Evolutionary conservation across 2,329 filamentous ascomycete genomes (phyloP).

Genomic region (Thermoascus crustaceus): DNA sequence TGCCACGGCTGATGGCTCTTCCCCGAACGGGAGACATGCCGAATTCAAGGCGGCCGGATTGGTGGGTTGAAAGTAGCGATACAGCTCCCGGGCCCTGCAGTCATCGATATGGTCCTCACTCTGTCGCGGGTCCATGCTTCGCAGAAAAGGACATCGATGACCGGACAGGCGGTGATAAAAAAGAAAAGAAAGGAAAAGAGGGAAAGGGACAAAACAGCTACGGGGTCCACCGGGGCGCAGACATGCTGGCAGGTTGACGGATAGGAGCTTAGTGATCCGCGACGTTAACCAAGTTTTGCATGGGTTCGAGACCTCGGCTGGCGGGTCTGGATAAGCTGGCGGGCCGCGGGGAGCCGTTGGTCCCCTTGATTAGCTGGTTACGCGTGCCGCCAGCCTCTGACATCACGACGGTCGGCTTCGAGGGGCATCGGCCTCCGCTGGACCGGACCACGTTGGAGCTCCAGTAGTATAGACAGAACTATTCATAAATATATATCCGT

Average conservation of each 20-base stretch:
- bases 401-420: no score
- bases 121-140: conserved; percentile 1
- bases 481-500: no score
- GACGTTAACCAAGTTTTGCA: no score
- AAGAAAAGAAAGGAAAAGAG: background rate
- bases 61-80: conserved; percentile 32
- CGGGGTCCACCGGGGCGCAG: background rate
- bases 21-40: conserved; percentile 10
- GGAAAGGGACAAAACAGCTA: background rate
- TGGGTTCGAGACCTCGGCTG: background rate
- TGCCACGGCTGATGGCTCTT: conserved; percentile 8
- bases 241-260: no score
- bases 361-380: no score
- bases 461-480: no score
- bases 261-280: no score
- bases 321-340: background rate
- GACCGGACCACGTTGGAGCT: no score
- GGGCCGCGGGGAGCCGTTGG: no score
- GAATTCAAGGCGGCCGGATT: conserved; percentile 15
- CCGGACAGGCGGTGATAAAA: background rate
- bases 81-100: conserved; percentile 30
- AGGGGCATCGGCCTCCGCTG: no score
- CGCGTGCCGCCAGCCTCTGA: no score
- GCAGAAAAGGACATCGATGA: background rate
- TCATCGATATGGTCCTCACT: conserved; percentile 19